Conservation (phyloP, 139 green algal genomes). For the Pseudopediastrum boryanum region DNA sequence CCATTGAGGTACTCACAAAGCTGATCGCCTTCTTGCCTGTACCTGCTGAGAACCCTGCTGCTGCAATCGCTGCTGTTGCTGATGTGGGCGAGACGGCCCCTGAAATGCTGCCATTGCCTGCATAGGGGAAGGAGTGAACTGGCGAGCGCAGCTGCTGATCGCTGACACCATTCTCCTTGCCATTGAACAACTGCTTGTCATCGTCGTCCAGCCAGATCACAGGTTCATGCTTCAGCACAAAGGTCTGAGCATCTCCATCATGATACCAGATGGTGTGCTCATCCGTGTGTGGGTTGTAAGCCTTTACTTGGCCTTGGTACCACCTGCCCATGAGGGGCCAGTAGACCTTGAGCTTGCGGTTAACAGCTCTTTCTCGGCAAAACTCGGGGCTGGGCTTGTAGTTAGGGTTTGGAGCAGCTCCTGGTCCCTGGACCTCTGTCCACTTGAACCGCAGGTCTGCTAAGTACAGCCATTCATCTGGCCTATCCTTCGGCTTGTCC, state of each 20-base stretch:
- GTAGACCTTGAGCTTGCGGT: constrained; percentile 53
- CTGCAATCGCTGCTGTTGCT: neutral
- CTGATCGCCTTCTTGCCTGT: no score
- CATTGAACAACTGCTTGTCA: neutral
- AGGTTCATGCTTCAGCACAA: constrained; percentile 61
- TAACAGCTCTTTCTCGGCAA: constrained; percentile 44
- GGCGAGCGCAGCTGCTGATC: no score
- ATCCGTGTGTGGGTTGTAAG: constrained; percentile 47
- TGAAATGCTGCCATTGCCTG: no score
- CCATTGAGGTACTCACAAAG: no score
- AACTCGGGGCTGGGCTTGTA: constrained; percentile 9
- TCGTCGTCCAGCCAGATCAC: constrained; percentile 48
- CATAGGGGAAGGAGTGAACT: no score
- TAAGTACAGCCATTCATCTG: constrained; percentile 60
- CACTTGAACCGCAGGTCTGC: constrained; percentile 58
- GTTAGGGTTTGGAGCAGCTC: constrained; percentile 54
- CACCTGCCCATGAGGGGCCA: constrained; percentile 70
- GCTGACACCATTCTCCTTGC: neutral
- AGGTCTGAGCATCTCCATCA: constrained; percentile 61
- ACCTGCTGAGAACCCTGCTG: no score
- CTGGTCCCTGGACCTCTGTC: constrained; percentile 21
- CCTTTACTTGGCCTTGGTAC: constrained; percentile 61
- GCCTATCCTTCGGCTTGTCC: neutral
- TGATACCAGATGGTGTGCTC: constrained; percentile 62
- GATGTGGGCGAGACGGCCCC: no score